Conservation (phyloP, 2,329 filamentous ascomycete genomes). For the Beauveria rudraprayagi region DNA sequence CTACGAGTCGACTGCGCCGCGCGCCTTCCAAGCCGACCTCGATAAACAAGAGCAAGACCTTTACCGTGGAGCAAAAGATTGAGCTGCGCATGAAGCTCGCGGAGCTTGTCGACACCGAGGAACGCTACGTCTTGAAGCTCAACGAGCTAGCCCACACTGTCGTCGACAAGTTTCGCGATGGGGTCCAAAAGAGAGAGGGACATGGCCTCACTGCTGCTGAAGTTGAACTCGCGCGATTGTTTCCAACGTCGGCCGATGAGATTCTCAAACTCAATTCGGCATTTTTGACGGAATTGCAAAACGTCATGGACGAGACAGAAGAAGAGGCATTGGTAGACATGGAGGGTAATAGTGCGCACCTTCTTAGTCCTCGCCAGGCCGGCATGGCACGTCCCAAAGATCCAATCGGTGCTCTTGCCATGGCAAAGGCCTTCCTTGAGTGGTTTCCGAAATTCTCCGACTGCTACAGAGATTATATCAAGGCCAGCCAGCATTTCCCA, state of each 20-base stretch:
- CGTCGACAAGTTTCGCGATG: slow-evolving; percentile 69
- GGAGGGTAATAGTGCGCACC: slow-evolving; percentile 42
- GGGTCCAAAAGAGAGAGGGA: slow-evolving; percentile 49
- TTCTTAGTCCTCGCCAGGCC: slow-evolving; percentile 35
- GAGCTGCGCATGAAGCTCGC: slow-evolving; percentile 80
- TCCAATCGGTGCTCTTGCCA: slow-evolving; percentile 66
- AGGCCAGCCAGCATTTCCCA: slow-evolving; percentile 79
- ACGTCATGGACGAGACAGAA: slow-evolving; percentile 74
- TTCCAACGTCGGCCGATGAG: slow-evolving; percentile 69
- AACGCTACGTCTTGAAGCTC: slow-evolving; percentile 84
- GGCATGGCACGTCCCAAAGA: slow-evolving; percentile 50
- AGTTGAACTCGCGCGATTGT: slow-evolving; percentile 65
- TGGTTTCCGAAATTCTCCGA: slow-evolving; percentile 92
- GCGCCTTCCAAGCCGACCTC: slow-evolving; percentile 82
- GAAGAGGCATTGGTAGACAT: slow-evolving; percentile 71
- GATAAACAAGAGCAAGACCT: slow-evolving; percentile 68
- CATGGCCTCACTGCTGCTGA: slow-evolving; percentile 64
- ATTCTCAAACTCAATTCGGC: slow-evolving; percentile 76
- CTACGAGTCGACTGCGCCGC: slow-evolving; percentile 74
- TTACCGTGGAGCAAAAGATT: slow-evolving; percentile 74
- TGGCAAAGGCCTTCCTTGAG: slow-evolving; percentile 74
- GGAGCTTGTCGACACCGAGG: slow-evolving; percentile 88
- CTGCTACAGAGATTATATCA: slow-evolving; percentile 89
- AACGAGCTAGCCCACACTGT: slow-evolving; percentile 75
- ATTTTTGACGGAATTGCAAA: slow-evolving; percentile 70